Evolutionary conservation across 2,329 filamentous ascomycete genomes (phyloP), one percentile per base, ranked within the genome.

Genomic region (Tothia fuscella): DNA sequence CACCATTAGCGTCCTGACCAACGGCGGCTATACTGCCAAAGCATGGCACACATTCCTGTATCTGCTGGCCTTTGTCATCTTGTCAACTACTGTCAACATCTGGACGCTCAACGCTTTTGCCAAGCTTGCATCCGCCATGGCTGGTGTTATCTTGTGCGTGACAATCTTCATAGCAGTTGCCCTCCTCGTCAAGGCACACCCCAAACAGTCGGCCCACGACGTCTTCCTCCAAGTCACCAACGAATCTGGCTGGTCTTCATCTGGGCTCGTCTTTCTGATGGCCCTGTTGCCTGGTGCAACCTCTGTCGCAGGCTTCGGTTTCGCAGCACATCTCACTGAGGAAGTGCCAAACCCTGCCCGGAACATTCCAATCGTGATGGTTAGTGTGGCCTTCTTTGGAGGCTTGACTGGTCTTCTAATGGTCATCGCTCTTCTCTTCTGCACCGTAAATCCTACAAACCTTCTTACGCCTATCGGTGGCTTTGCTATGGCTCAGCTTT

Each of bases 251-350:
- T 69, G 61, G 48, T 50, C 48, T 1, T 68, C 61, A 39, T 63
- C 73, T 35, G 75, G 74, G 10, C 71, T 81, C 16, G 75, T 76
- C 2, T 81, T 81, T 47, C 59, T 79, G 20, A 61, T 72, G 1
- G 76, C 78, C 14, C 78, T 81, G 55, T 63, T 82, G 21, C 83
- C 83, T 50, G 80, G 78, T 12, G 78, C 78, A 3, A 83, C 74
- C 53, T 72, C 73, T 32, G 72, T 83, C 10, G 80, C 78, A 5
- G 24, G 10, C 19, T 55, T 54, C 17, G 79, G 83, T 52, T 74
- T 74, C 35, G 71, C 75, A 2, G 74, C 75, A 1, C 79, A 82
- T 53, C 60, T 82, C 29, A 73, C 76, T 0, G 78, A 82, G 58
- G 57, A 62, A 46, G 46, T 50, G 5, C 54, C 55, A 16, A 44